These are phyloP conservation scores for Liquidambar formosana DNA, from an alignment of 164 flowering plant genomes.

Conservation along the genomic window DNA sequence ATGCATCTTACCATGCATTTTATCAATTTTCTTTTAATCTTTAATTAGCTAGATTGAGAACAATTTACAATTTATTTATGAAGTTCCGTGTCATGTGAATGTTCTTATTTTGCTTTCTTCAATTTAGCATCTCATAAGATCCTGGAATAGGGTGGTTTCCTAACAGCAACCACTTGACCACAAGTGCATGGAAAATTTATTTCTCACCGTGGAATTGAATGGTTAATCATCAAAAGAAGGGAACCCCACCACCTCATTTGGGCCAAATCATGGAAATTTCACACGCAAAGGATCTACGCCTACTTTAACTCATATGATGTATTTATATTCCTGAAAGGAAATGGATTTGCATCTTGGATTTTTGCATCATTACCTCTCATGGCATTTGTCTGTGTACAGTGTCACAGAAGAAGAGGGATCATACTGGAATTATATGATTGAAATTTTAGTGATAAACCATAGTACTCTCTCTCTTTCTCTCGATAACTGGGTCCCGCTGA, in stretches of 20 bases:
- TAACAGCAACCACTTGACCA: too few relatives aligned
- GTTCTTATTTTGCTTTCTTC: too few relatives aligned
- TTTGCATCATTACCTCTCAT: constrained; percentile 31
- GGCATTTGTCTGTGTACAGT: constrained; percentile 18
- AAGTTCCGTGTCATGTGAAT: too few relatives aligned
- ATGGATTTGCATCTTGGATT: constrained; percentile 27
- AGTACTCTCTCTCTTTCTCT: background rate
- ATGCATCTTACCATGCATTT: too few relatives aligned
- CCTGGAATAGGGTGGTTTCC: too few relatives aligned
- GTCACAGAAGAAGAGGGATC: background rate
- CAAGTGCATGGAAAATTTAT: too few relatives aligned
- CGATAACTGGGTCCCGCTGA: constrained; percentile 10
- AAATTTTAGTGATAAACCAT: constrained; percentile 12
- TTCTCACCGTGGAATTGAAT: too few relatives aligned
- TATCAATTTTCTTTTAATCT: too few relatives aligned
- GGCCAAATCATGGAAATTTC: constrained; percentile 30
- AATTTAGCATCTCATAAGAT: too few relatives aligned
- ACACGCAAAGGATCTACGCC: constrained; percentile 29
- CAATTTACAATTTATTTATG: too few relatives aligned
- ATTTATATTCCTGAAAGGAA: constrained; percentile 5
- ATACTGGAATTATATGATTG: background rate
- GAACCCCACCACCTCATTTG: background rate
- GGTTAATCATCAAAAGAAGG: too few relatives aligned
- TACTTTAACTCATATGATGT: constrained; percentile 13
- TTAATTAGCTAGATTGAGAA: too few relatives aligned